Base-by-base conservation (phyloP, 352 stramenopile genomes). In the Globisporangium polare region DNA sequence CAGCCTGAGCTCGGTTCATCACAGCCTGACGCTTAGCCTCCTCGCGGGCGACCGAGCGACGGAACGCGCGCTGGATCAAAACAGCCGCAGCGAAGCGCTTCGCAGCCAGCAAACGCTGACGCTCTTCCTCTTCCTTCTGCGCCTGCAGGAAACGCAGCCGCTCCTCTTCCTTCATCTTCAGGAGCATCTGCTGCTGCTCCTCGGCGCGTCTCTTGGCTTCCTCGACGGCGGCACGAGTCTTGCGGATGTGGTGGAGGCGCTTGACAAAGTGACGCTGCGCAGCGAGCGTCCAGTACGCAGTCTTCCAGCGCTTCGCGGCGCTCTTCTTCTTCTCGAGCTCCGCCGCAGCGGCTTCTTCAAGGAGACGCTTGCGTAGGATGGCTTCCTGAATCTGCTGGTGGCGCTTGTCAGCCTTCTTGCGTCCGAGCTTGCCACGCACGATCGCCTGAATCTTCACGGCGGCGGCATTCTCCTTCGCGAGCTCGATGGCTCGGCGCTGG, bases 241-340 rank as follows among this genome's bases (percentile, higher is more conserved):
- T 92, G 69, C 83, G 86, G 50, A 95, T 90, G 64, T 87, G 75
- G 31, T 93, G 74, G 7, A 95, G 64, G n/a, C 83, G 83, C 59
- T 88, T 60, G 39, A 92, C 76, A 59, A 92, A 94, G 65, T 91
- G 82, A 33, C 85, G 84, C 65, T 94, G 84, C 13, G 84, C 86
- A n/a, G 81, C 66, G 17, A 95, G 61, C 18, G 69, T 66, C 54
- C 80, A 89, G 39, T 86, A 77, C n/a, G 82, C 78, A 27, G 77
- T 77, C 17, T 86, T 71, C 86, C 86, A 95, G 59, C 86, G 84
- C 60, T 81, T 86, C 66, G 90, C 90, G 26, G 86, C 85, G 26
- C 78, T 88, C 62, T 93, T 76, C 69, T 92, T 87, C 62, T 83
- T 88, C 60, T 86, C 79, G 10, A 75, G 61, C 47, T 78, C 68